Evolutionary conservation across 495 filamentous ascomycete species (phyloP).

Genomic region (Mytilinidion resinicola): DNA sequence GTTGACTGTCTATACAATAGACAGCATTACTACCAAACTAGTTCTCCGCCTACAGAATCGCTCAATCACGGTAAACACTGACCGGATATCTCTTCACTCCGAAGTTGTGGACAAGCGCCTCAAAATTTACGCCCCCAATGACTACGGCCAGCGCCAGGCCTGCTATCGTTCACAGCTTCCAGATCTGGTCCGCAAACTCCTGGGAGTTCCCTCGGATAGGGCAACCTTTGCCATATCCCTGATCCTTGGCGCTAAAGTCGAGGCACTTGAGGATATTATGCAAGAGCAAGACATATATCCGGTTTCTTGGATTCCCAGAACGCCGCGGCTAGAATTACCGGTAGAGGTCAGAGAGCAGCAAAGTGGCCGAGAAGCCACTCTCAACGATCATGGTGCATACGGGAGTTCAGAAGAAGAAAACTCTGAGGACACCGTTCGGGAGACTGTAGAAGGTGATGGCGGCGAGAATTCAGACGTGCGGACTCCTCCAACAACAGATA

Average conservation of each 20-base stretch:
- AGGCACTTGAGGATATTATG: slow-evolving; percentile 6
- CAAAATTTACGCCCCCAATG: slow-evolving; percentile 4
- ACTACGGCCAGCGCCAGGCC: neutral
- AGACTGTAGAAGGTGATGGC: too few relatives aligned
- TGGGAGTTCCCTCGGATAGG: neutral
- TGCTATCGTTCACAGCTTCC: slow-evolving; percentile 7
- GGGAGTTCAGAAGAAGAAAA: too few relatives aligned
- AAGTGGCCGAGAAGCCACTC: too few relatives aligned
- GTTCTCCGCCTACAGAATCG: neutral
- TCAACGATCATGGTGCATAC: too few relatives aligned
- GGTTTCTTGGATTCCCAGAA: slow-evolving; percentile 6
- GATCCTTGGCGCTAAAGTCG: neutral
- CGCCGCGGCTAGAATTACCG: too few relatives aligned
- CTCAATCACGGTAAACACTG: neutral
- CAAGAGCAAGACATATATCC: slow-evolving; percentile 3
- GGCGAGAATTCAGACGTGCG: too few relatives aligned
- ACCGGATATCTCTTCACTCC: slow-evolving; percentile 1
- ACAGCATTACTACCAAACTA: slow-evolving; percentile 2
- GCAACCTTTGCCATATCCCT: neutral
- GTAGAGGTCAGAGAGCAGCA: too few relatives aligned
- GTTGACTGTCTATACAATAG: neutral
- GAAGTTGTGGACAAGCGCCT: neutral
- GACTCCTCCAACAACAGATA: too few relatives aligned
- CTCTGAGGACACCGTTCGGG: too few relatives aligned
- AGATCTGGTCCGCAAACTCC: neutral